Conservation (phyloP, 805 yeast species). For the Candida gorgasii region DNA sequence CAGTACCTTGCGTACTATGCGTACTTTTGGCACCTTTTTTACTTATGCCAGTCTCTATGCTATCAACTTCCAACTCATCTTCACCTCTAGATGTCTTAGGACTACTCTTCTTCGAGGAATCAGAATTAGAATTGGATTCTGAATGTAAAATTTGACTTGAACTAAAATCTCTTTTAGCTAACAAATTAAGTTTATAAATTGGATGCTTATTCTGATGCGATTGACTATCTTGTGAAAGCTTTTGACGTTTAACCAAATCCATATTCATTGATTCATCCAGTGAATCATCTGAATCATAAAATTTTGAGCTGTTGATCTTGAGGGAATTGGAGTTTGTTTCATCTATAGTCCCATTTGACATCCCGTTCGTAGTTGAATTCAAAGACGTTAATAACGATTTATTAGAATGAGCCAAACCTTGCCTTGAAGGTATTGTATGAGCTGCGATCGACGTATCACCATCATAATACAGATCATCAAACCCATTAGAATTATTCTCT, state of each 20-base stretch:
- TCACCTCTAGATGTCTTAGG: too few relatives aligned
- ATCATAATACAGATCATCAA: conserved; percentile 3
- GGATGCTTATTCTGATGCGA: conserved; percentile 1
- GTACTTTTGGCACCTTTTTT: too few relatives aligned
- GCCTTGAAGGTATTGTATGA: conserved; percentile 1
- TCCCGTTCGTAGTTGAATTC: not conserved
- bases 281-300: conserved; percentile 10
- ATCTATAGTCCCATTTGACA: not conserved
- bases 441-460: not conserved
- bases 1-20: too few relatives aligned
- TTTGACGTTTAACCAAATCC: conserved; percentile 7
- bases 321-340: not conserved
- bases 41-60: too few relatives aligned
- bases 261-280: conserved; percentile 10
- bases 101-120: not conserved
- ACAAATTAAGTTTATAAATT: conserved; percentile 4
- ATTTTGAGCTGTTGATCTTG: conserved; percentile 1
- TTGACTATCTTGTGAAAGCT: not conserved
- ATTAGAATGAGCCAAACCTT: not conserved
- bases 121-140: conserved; percentile 2
- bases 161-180: conserved; percentile 1
- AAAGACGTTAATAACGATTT: not conserved
- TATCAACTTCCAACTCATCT: too few relatives aligned
- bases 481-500: not conserved
- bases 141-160: conserved; percentile 2